Conservation (phyloP, 2,329 filamentous ascomycete genomes). For the Fusarium sterilihyphosum region DNA sequence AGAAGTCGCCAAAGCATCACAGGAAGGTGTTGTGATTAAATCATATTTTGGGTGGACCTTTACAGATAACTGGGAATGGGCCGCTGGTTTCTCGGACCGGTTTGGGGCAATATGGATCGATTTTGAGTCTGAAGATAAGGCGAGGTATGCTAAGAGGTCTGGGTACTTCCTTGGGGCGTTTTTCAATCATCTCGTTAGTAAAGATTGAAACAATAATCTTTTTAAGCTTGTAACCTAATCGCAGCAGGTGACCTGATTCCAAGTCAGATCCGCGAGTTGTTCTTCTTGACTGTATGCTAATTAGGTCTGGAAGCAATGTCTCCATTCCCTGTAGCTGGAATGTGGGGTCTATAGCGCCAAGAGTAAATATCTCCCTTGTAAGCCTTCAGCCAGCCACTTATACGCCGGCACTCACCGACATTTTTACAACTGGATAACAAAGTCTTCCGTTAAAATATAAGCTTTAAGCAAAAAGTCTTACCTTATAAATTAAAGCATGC, state of each 20-base stretch:
- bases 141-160: slow-evolving; percentile 37
- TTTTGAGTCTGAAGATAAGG: slow-evolving; percentile 37
- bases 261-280: neutral
- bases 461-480: neutral
- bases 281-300: too few relatives aligned
- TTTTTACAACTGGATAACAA: neutral
- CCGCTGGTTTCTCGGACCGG: slow-evolving; percentile 52
- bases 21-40: slow-evolving; percentile 51
- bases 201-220: neutral
- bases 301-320: neutral
- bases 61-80: slow-evolving; percentile 57
- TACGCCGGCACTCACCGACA: neutral
- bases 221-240: neutral
- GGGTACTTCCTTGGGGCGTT: slow-evolving; percentile 37
- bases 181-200: slow-evolving; percentile 25
- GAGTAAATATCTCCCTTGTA: neutral
- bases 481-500: too few relatives aligned
- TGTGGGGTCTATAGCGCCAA: neutral
- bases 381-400: neutral
- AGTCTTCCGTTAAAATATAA: neutral
- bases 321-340: neutral
- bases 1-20: slow-evolving; percentile 50
- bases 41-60: slow-evolving; percentile 56
- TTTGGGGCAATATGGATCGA: slow-evolving; percentile 55
- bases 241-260: neutral